Base-by-base conservation (phyloP, 345 rosid genomes). In the Litchi chinensis region DNA sequence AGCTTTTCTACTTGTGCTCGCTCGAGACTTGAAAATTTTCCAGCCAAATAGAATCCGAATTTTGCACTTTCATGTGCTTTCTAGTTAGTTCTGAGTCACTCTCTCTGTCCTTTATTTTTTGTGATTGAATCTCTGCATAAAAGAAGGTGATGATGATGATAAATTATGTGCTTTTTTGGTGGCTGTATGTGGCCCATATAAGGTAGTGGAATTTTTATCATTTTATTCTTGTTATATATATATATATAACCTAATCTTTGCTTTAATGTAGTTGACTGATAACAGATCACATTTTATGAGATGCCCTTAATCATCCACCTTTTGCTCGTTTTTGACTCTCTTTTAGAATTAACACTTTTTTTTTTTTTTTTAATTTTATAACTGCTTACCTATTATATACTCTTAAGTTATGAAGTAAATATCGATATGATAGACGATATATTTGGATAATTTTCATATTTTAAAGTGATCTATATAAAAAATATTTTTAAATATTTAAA, bases 291-390 rank as follows among this genome's bases (percentile, higher is more conserved):
- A 19, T 32, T 68, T 70, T 5, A 44, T 43, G 21, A 77, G 76
- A 80, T 79, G 40, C 76, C 50, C 52, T 54, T 19, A 18, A 5
- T 76, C 21, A 57, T 9, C 52, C 41, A 10, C 32, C 65, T 67
- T 76, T 65, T 65, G 73, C 37, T 13, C 37, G 74, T 69, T 74
- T 83, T 83, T 83, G 79, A 80, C 83, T 56, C 19, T 8, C 81
- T 75, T 83, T 70, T 82, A 9, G n/a, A 39, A 1, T 10, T 70
- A 75, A 41, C 43, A 68, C 26, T 0, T n/a, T 12, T 41, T 9
- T 4, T 32, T 4, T 4, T 4, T 24, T 18, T 3, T 39, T 10
- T n/a, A n/a, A 8, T 2, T 46, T 46, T 46, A 8, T 46, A 46
- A 11, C 52, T 32, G 37, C 37, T 32, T 32, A 32, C 37, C 3